phyloP scores from a whole-genome alignment of 768 basidiomycete species.

The Boletus rubroflammeus region DNA sequence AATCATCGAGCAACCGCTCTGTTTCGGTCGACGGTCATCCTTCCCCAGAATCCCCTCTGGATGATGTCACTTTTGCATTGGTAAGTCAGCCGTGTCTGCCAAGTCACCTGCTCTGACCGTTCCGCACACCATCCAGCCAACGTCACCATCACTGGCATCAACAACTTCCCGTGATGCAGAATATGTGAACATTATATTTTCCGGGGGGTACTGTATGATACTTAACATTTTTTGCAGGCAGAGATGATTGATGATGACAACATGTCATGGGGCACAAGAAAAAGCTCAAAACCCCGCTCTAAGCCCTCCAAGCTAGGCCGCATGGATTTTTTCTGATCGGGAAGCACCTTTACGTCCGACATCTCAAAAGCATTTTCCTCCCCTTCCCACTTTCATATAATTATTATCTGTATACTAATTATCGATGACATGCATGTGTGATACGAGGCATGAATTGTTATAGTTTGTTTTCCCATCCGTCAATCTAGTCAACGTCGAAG shows the following conservation, averaged over 20 bases:
- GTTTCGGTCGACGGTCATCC: constrained; percentile 14
- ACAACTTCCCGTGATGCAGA: not conserved
- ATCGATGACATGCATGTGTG: constrained; percentile 11
- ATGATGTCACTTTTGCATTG: constrained; percentile 22
- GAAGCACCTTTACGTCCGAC: not conserved
- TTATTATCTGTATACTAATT: constrained; percentile 4
- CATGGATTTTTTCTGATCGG: constrained; percentile 10
- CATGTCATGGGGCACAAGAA: constrained; percentile 24
- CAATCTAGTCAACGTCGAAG: not conserved
- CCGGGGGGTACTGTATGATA: not conserved
- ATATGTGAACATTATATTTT: constrained; percentile 13
- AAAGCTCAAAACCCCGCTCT: not conserved
- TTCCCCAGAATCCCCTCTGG: constrained; percentile 19
- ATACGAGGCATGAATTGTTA: constrained; percentile 1
- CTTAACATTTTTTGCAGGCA: constrained; percentile 9
- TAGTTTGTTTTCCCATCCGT: not conserved
- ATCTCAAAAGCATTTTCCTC: not conserved
- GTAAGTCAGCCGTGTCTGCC: constrained; percentile 11
- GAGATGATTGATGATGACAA: constrained; percentile 30
- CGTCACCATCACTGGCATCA: constrained; percentile 3
- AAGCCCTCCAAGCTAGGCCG: constrained; percentile 8
- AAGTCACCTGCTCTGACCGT: not conserved
- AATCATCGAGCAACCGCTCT: constrained; percentile 18
- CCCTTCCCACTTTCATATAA: not conserved
- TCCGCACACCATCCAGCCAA: constrained; percentile 7